Percentiles rank a stretch among this genome's conserved stretches.
These are phyloP conservation scores for Russula earlei DNA, from an alignment of 768 basidiomycete species.

Conservation along the genomic window DNA sequence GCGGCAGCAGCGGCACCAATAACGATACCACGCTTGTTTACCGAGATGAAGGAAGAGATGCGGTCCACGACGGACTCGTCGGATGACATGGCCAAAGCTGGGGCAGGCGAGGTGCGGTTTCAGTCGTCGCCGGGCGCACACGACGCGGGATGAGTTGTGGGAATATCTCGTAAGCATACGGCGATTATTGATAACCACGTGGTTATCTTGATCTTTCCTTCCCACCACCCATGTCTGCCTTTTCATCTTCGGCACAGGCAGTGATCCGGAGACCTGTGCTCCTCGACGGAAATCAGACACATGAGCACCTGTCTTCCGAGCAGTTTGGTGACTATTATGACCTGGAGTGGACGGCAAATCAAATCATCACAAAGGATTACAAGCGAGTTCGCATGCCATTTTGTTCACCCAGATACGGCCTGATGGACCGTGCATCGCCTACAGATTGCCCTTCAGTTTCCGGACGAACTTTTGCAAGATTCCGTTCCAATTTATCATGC, in stretches of 20 bases:
- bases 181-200: neutral
- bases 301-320: conserved; percentile 23
- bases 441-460: conserved; percentile 89
- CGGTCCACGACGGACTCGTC: conserved; percentile 44
- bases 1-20: conserved; percentile 65
- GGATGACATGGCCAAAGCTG: conserved; percentile 24
- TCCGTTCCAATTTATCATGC: conserved; percentile 75
- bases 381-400: conserved; percentile 46
- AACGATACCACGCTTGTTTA: conserved; percentile 69
- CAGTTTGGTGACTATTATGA: conserved; percentile 66
- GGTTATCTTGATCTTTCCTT: neutral
- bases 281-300: conserved; percentile 33
- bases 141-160: neutral
- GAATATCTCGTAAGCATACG: conserved; percentile 2
- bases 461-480: conserved; percentile 81
- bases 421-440: neutral
- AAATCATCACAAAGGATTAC: conserved; percentile 54
- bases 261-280: conserved; percentile 50
- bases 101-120: neutral
- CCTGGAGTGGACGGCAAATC: conserved; percentile 51
- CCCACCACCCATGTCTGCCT: conserved; percentile 24
- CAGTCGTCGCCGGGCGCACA: neutral
- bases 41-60: conserved; percentile 56
- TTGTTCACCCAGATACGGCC: neutral
- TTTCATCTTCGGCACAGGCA: conserved; percentile 53